A percentile compares a stretch with the other conserved stretches of the same genome.
Evolutionary conservation across 1,284 basidiomycete genomes (phyloP).

Genomic region (Mrakiaceae sp.): DNA sequence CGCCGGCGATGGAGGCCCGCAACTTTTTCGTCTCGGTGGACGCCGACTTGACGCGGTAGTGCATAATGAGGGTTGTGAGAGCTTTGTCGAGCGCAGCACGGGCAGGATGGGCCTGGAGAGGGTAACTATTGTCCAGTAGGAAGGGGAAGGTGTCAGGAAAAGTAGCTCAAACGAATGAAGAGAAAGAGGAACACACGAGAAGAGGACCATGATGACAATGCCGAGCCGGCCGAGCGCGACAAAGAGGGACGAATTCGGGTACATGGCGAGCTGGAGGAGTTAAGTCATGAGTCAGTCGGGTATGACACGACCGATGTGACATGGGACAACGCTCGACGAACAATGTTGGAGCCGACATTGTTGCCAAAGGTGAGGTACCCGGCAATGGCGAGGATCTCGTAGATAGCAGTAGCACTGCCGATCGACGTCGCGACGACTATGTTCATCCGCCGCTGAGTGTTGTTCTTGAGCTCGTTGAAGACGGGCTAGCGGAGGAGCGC

Average conservation of each 20-base stretch:
- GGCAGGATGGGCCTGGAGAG: conserved; percentile 86
- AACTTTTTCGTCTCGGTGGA: too few relatives aligned
- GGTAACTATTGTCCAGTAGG: conserved; percentile 42
- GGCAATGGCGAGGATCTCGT: conserved; percentile 57
- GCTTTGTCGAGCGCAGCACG: conserved; percentile 87
- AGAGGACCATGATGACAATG: conserved; percentile 78
- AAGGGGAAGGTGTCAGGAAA: not conserved
- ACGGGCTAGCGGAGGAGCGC: conserved; percentile 42
- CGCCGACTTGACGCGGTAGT: not conserved
- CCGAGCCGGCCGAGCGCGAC: conserved; percentile 88
- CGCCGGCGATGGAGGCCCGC: not conserved
- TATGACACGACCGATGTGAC: conserved; percentile 18
- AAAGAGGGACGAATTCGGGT: conserved; percentile 82
- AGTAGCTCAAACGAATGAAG: not conserved
- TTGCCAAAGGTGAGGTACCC: conserved; percentile 87
- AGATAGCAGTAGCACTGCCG: conserved; percentile 61
- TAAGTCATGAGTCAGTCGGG: conserved; percentile 27
- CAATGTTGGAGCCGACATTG: conserved; percentile 74
- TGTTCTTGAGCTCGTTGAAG: conserved; percentile 79
- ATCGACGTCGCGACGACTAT: conserved; percentile 76
- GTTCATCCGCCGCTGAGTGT: conserved; percentile 75
- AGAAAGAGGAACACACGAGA: conserved; percentile 40
- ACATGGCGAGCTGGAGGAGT: conserved; percentile 53
- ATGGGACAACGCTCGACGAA: too few relatives aligned
- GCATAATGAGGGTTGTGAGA: conserved; percentile 38